These are phyloP conservation scores for Penicillium rolfsii DNA, from an alignment of 2,329 filamentous ascomycete species.

Conservation along the genomic window DNA sequence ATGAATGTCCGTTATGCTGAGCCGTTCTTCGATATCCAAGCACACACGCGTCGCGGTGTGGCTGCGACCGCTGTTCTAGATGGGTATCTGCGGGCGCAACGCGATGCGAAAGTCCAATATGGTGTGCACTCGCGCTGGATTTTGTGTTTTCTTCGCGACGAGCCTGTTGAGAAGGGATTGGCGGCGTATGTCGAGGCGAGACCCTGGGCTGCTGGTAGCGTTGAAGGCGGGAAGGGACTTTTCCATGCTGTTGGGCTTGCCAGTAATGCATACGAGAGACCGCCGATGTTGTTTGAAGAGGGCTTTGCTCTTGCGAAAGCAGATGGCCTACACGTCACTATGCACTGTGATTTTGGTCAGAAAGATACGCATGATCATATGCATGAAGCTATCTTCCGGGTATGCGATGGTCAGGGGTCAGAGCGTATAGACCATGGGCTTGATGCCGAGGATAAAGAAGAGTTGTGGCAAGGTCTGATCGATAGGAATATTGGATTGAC, in stretches of 20 bases:
- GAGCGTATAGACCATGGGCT: constrained; percentile 51
- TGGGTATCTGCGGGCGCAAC: constrained; percentile 42
- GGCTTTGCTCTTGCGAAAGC: constrained; percentile 37
- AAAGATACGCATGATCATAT: constrained; percentile 53
- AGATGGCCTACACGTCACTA: constrained; percentile 45
- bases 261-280: constrained; percentile 52
- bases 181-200: constrained; percentile 45
- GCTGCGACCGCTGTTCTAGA: constrained; percentile 38
- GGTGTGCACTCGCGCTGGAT: constrained; percentile 45
- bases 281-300: constrained; percentile 51
- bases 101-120: constrained; percentile 31
- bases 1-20: constrained; percentile 50
- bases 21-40: constrained; percentile 51
- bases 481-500: constrained; percentile 44
- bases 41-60: constrained; percentile 45
- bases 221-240: constrained; percentile 39
- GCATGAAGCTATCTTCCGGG: constrained; percentile 40
- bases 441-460: constrained; percentile 41
- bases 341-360: constrained; percentile 58
- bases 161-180: constrained; percentile 44
- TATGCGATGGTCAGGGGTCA: constrained; percentile 32
- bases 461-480: constrained; percentile 40
- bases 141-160: constrained; percentile 50
- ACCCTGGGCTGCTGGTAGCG: constrained; percentile 36
- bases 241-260: constrained; percentile 55